Conservation (phyloP, 2,329 filamentous ascomycete genomes). For the Nigrospora oryzae region DNA sequence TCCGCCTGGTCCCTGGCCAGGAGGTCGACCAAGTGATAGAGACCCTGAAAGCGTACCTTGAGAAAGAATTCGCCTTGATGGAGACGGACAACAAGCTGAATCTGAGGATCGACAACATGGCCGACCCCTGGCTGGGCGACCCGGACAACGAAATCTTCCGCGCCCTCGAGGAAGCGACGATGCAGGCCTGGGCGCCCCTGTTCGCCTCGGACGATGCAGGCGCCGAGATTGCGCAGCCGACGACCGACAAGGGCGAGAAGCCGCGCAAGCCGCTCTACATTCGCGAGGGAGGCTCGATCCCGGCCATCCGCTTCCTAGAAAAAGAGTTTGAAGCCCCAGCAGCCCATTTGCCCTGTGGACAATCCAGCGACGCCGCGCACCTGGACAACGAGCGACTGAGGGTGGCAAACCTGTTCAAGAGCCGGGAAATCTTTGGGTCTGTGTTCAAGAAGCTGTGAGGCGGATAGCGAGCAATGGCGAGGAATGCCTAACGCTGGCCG, state of each 20-base stretch:
- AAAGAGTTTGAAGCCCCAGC: constrained; percentile 89
- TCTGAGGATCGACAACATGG: constrained; percentile 83
- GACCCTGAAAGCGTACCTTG: constrained; percentile 58
- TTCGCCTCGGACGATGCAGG: constrained; percentile 16
- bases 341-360: constrained; percentile 87
- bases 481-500: not conserved
- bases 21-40: constrained; percentile 70
- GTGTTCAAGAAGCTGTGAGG: constrained; percentile 64
- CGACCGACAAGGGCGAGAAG: constrained; percentile 14
- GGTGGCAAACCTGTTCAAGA: constrained; percentile 81
- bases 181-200: constrained; percentile 69
- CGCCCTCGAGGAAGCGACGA: constrained; percentile 76
- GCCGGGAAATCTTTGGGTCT: constrained; percentile 79
- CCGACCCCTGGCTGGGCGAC: constrained; percentile 93
- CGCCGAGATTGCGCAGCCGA: constrained; percentile 4
- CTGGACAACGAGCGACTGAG: constrained; percentile 91
- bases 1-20: constrained; percentile 90
- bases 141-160: constrained; percentile 85
- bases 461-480: not conserved
- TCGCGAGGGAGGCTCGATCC: constrained; percentile 89
- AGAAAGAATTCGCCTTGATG: constrained; percentile 62
- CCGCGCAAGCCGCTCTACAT: constrained; percentile 74
- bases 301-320: constrained; percentile 86
- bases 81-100: constrained; percentile 74
- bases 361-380: constrained; percentile 90